Conservation (phyloP, 2,329 filamentous ascomycete genomes). For the Phyllosticta paracitricarpa region DNA sequence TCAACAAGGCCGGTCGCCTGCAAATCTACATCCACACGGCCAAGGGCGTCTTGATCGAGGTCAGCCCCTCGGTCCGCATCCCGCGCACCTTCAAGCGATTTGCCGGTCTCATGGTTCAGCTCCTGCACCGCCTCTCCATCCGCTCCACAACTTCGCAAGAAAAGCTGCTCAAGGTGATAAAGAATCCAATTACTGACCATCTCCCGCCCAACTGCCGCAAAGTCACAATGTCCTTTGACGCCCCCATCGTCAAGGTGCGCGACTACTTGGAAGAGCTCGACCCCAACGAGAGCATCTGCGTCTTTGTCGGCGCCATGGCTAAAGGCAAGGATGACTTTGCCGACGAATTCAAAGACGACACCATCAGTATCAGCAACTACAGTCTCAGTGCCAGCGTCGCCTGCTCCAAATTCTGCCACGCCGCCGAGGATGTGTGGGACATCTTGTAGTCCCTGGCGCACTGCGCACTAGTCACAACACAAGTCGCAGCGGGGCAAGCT, state of each 20-base stretch:
- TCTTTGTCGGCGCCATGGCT: slow-evolving; percentile 97
- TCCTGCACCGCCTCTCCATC: slow-evolving; percentile 90
- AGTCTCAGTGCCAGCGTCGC: slow-evolving; percentile 94
- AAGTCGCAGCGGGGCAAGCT: background rate
- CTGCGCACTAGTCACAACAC: background rate
- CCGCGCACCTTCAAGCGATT: slow-evolving; percentile 98
- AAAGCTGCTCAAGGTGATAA: slow-evolving; percentile 93
- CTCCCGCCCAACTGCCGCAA: slow-evolving; percentile 95
- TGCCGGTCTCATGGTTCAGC: slow-evolving; percentile 95
- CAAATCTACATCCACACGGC: slow-evolving; percentile 99
- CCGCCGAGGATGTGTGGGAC: slow-evolving; percentile 91
- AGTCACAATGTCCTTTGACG: slow-evolving; percentile 91
- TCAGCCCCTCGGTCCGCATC: slow-evolving; percentile 95
- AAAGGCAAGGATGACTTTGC: slow-evolving; percentile 95
- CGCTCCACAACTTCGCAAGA: slow-evolving; percentile 94
- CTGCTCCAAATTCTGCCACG: slow-evolving; percentile 99
- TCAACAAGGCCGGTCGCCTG: slow-evolving; percentile 96
- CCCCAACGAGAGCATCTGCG: slow-evolving; percentile 85
- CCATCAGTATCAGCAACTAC: slow-evolving; percentile 97
- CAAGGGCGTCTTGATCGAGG: slow-evolving; percentile 93
- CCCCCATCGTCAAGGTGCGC: slow-evolving; percentile 72
- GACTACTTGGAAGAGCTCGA: slow-evolving; percentile 78
- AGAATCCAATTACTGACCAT: slow-evolving; percentile 96
- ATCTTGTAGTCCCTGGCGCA: slow-evolving; percentile 54
- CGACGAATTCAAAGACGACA: slow-evolving; percentile 87